These are phyloP conservation scores for Dactylorhiza incarnata DNA, from an alignment of 106 monocot species.

Conservation along the genomic window DNA sequence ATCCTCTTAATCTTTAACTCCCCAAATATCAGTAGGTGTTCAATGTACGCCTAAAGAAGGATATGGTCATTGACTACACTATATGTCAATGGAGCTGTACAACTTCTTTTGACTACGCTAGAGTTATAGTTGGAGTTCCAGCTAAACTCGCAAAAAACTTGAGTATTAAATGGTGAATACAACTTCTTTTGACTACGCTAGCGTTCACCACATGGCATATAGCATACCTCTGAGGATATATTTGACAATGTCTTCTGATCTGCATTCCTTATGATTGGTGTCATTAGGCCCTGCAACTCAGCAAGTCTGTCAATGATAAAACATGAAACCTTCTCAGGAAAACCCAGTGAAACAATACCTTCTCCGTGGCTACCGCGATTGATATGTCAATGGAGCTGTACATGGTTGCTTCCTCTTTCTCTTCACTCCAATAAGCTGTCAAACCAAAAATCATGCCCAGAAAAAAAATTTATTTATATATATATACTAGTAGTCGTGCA, in stretches of 20 bases:
- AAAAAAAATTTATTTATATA: no score
- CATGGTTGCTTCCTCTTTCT: conserved; percentile 46
- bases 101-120: no score
- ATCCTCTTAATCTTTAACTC: not conserved
- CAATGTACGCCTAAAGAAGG: not conserved
- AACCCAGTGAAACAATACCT: conserved; percentile 34
- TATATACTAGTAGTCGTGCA: no score
- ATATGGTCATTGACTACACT: not conserved
- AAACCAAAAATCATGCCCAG: conserved; percentile 6
- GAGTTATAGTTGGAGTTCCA: not conserved
- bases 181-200: not conserved
- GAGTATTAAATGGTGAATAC: not conserved
- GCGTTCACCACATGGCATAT: not conserved
- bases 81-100: no score
- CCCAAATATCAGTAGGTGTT: not conserved
- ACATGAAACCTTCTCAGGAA: conserved; percentile 4
- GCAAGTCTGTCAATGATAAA: conserved; percentile 1
- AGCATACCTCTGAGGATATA: conserved; percentile 83
- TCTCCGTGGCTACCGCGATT: conserved; percentile 94
- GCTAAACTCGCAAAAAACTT: not conserved
- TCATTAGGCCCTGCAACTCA: conserved; percentile 81
- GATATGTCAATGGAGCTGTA: conserved; percentile 88
- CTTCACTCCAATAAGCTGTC: conserved; percentile 82
- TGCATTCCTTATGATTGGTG: conserved; percentile 94
- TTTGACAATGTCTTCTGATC: conserved; percentile 75